Conservation (phyloP, 1,284 basidiomycete species). For the Earliella scabrosa region DNA sequence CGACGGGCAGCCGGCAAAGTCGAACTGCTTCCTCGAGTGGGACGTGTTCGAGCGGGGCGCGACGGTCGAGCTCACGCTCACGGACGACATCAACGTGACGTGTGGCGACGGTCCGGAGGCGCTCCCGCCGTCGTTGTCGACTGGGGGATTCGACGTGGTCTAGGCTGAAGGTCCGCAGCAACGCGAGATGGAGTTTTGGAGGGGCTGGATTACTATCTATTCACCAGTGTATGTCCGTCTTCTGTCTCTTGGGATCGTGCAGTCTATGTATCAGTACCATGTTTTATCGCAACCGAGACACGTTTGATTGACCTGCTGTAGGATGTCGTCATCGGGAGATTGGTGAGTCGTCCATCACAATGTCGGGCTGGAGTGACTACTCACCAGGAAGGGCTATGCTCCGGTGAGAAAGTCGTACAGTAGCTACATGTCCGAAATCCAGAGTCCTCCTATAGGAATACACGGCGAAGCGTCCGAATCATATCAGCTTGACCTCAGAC, state of each 20-base stretch:
- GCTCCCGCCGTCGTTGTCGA: conserved; percentile 63
- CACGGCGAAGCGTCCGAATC: background rate
- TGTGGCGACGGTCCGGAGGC: conserved; percentile 51
- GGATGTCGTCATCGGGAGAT: no score
- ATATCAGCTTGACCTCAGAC: background rate
- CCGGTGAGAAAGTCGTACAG: background rate
- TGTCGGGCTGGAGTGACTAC: no score
- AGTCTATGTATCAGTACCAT: no score
- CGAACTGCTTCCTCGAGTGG: conserved; percentile 67
- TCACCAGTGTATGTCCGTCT: no score
- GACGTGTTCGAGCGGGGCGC: conserved; percentile 58
- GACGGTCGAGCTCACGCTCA: conserved; percentile 53
- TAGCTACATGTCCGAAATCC: background rate
- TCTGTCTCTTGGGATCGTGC: no score
- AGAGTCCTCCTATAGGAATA: no score
- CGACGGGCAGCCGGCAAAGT: conserved; percentile 57
- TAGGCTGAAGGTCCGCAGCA: background rate
- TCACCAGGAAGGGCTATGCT: background rate
- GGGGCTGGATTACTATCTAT: no score
- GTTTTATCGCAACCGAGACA: no score
- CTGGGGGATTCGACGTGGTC: conserved; percentile 48
- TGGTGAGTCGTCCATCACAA: no score
- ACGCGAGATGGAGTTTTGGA: no score
- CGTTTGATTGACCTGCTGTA: no score
- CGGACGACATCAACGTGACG: conserved; percentile 51